Base-by-base conservation (phyloP, 192 early-diverging fungal species). In the Umbelopsis sp. region DNA sequence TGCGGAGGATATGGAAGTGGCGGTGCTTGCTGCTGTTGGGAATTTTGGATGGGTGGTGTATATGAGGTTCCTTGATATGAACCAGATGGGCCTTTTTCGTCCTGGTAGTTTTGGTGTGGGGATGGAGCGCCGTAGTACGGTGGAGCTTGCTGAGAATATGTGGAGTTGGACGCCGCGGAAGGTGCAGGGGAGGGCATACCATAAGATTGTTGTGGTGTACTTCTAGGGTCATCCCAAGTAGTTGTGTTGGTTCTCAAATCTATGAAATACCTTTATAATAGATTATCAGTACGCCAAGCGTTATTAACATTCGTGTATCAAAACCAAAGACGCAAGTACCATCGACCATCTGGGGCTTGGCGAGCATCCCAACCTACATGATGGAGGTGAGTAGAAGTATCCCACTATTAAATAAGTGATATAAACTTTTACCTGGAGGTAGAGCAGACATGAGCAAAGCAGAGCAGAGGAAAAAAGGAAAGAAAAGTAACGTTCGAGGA, bases 271-370 rank as follows among this genome's bases (percentile, higher is more conserved):
- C 56, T 62, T n/a, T 34, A 32, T 0, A 17, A 20, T 20, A 49
- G 4, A 20, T 2, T 4, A 17, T 32, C 56, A 32, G 56, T n/a
- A 20, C 32, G 20, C 1, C 17, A 4, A n/a, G 56, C 31, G 29
- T 4, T 12, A 34, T 16, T 16, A 9, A 1, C 2, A 62, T 11
- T 20, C 17, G 6, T 34, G 29, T 36, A 4, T 17, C 5, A 49
- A 62, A 32, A 62, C 56, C 17, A n/a, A n/a, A n/a, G n/a, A n/a
- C n/a, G n/a, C n/a, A n/a, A n/a, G n/a, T 32, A 62, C 56, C 56
- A 62, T 9, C 56, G 56, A 36, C 56, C 56, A 34, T 62, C 56
- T 62, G 56, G 56, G 34, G 56, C 56, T 62, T 62, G 56, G 14
- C 56, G 56, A 34, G 56, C 56, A 17, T 62, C 56, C 56, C 56